Base-by-base conservation (phyloP, 176 grass and related monocot species). In the Oryza meridionalis region DNA sequence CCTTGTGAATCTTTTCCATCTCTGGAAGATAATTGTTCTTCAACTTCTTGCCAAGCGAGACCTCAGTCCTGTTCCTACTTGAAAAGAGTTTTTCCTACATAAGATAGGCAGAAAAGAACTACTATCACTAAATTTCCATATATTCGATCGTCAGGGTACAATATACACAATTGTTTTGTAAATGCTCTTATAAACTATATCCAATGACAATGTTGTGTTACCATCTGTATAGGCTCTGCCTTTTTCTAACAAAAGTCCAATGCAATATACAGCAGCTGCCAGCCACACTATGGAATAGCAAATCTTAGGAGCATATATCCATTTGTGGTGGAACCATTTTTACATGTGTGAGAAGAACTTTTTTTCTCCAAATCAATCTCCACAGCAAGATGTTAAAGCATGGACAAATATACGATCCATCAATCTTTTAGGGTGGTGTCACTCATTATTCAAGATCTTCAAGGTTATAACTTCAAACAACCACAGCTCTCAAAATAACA, bases 1-100 rank as follows among this genome's bases (percentile, higher is more conserved):
- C 96, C 83, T 95, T 95, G 77, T 95, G 96, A 90, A 91, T 90
- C 74, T 92, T 92, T 84, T 98, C 96, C 59, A 98, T 95, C 63
- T 95, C 96, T 77, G 96, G 96, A 79, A 98, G 91, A 86, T 83
- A 98, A 70, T 90, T 67, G 53, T 87, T 92, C 87, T 93, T 98
- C 71, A 98, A 87, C 79, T 98, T 98, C 91, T 98, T 95, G 63
- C 91, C 93, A 77, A 98, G 87, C 15, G 93, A 95, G 73, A 79
- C 89, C 86, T 98, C 96, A 50, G 93, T 93, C 77, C 96, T 92
- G 75, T 95, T 98, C 74, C 70, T 93, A 88, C 96, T 98, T 73
- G 88, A 88, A 77, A 92, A 98, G 73, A 98, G 96, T 86, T 98
- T 95, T 58, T 95, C 93, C 96, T 98, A 78, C 35, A 85, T 77